Base-by-base conservation (phyloP, 495 filamentous ascomycete genomes). In the Aspergillus wentii region DNA sequence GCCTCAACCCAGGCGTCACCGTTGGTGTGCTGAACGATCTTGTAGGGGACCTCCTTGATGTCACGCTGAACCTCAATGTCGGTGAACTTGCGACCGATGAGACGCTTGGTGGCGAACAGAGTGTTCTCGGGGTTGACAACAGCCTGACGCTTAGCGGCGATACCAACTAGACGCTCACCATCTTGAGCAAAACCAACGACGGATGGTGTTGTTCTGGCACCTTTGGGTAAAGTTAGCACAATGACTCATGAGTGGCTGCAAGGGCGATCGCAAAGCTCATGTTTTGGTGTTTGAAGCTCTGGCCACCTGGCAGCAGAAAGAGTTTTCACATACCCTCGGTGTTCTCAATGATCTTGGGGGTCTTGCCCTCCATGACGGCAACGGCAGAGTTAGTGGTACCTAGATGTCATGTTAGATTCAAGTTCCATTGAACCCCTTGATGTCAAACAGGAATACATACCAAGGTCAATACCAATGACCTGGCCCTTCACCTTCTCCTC, bases 111-210 rank as follows among this genome's bases (percentile, higher is more conserved):
- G 68, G 92, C 92, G 62, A 98, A 98, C 33, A 98, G 82, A 33
- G 92, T 98, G 72, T 98, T 97, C 67, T 98, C 92, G 3, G 92
- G 92, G 76, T 98, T 98, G 51, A 98, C 94, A 51, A 97, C 94
- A 33, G 92, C 92, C 69, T 98, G 92, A 59, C 92, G 91, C 80
- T 98, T 98, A 46, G 92, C 92, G 33, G 92, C 88, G 51, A 97
- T 88, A 85, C 92, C 92, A 48, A 98, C 92, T 41, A 98, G 71
- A 45, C 94, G 86, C 78, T 98, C 92, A 41, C 94, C 94, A 67
- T 95, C 89, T 71, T 94, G 82, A 30, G 92, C 85, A 69, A 98
- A 97, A 52, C 87, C 92, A 48, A 98, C 91, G 21, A 95, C 90
- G 13, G 92, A 98, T 26, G 92, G 92, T 23, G 92, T 98, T 62